Base-by-base conservation (phyloP, 352 stramenopile genomes). In the Phytopythium sindhum region DNA sequence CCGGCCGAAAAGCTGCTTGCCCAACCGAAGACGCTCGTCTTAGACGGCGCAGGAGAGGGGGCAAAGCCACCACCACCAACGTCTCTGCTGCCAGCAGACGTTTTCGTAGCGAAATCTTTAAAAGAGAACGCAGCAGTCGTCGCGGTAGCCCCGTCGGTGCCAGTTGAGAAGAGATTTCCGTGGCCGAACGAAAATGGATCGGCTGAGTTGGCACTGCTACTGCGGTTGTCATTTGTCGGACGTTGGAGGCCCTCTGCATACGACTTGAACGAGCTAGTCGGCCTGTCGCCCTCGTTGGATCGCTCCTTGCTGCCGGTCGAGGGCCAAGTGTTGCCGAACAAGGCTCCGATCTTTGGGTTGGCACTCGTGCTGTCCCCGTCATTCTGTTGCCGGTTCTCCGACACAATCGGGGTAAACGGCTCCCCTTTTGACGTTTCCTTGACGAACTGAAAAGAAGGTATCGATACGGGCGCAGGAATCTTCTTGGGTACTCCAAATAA, bases 21-120 rank as follows among this genome's bases (percentile, higher is more conserved):
- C 57, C 60, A 44, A 29, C 8, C 15, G 48, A 39, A 9, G 59
- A n/a, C 47, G 37, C 33, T 68, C 51, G 60, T 7, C 47, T 31
- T 67, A 61, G 39, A 70, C 31, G 15, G 66, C 63, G 57, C 56
- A 53, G 12, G 66, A 59, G 65, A 74, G 76, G n/a, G 4, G 7
- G 47, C 5, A 9, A 21, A 54, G 8, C 6, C 7, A 12, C 21
- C 44, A n/a, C 26, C 47, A 19, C 45, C 45, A 29, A 8, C 45
- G 21, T 6, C 24, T 53, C n/a, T 53, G n/a, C 15, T 44, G 39
- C 39, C 39, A 14, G 11, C 39, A 44, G n/a, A 53, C 17, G 17
- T 26, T 53, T 9, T 11, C 45, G 45, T 31, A 31, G 21, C 45
- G 24, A 17, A 53, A 26, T 26, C 24, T 9, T 26, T 29, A 21